phyloP scores from a whole-genome alignment of 306 rosid genomes.

The cucumber (Cucumis sativus) region Cucumber_9930_V3 NC_026657.2:19868001-19868500 shows the following conservation, averaged over 20 bases:
- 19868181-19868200: background rate
- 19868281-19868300: conserved; percentile 3
- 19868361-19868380: conserved; percentile 37
- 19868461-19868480: background rate
- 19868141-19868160: too few species aligned
- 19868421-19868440: background rate
- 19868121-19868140: too few species aligned
- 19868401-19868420: background rate
- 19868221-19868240: background rate
- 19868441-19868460: background rate
- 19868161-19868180: background rate
- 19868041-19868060: background rate
- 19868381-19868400: conserved; percentile 6
- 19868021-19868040: background rate
- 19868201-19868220: background rate
- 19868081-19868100: background rate
- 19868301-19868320: conserved; percentile 67
- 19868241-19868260: background rate
- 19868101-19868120: too few species aligned
- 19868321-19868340: conserved; percentile 72
- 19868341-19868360: conserved; percentile 72
- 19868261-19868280: background rate
- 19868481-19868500: background rate
- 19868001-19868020: too few species aligned
- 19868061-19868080: background rate